phyloP scores from a whole-genome alignment of 2,329 filamentous ascomycete genomes.

The Hymenoscyphus fructigenus region DNA sequence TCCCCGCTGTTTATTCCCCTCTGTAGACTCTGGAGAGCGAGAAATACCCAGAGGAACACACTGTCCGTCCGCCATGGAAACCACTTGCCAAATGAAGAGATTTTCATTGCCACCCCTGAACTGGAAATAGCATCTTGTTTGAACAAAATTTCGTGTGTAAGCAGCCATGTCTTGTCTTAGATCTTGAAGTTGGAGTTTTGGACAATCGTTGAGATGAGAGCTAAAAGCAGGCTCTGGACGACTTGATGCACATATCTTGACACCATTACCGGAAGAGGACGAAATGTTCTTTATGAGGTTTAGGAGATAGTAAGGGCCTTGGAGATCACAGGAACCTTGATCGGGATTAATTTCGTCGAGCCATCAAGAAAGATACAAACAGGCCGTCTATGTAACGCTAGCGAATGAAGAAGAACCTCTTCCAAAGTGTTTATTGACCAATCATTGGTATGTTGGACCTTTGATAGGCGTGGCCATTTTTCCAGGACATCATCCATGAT shows the following conservation, averaged over 20 bases:
- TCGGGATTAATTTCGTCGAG: conserved; percentile 25
- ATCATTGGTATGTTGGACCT: conserved; percentile 3
- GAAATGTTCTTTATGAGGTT: not conserved
- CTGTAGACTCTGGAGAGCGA: conserved; percentile 18
- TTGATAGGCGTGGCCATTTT: conserved; percentile 10
- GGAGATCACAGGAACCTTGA: not conserved
- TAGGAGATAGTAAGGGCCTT: conserved; percentile 8
- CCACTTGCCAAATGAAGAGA: conserved; percentile 6
- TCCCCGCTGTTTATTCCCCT: conserved; percentile 17
- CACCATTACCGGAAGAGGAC: not conserved
- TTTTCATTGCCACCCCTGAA: not conserved
- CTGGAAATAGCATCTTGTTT: not conserved
- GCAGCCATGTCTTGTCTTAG: conserved; percentile 6
- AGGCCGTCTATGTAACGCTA: not conserved
- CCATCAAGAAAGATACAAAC: conserved; percentile 24
- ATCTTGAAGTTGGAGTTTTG: conserved; percentile 14
- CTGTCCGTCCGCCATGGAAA: conserved; percentile 10
- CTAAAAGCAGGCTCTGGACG: conserved; percentile 21
- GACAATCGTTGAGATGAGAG: conserved; percentile 11
- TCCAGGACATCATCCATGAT: not conserved
- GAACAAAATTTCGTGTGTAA: not conserved
- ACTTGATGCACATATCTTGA: conserved; percentile 24
- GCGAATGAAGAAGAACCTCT: not conserved
- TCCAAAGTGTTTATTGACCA: conserved; percentile 8
- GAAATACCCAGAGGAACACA: conserved; percentile 23